phyloP scores from a whole-genome alignment of 257 asterid species.

The Solanum rostratum region DNA sequence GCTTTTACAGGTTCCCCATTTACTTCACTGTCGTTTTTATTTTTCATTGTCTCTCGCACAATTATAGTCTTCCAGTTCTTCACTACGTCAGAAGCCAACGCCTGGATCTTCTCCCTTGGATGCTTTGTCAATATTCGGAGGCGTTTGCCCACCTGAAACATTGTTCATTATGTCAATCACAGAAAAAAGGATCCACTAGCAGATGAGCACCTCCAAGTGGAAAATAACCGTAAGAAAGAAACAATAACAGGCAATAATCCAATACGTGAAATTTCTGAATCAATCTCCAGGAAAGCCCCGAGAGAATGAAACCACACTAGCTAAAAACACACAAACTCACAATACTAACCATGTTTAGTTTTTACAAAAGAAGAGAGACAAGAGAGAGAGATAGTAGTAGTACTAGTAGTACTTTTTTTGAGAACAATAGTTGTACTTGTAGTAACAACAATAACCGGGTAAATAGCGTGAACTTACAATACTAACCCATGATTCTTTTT shows the following conservation, averaged over 20 bases:
- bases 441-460: background rate
- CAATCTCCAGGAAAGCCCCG: background rate
- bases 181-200: background rate
- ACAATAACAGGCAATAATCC: background rate
- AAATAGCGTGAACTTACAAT: background rate
- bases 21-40: conserved; percentile 29
- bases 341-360: background rate
- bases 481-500: background rate
- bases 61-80: conserved; percentile 74
- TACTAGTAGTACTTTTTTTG: background rate
- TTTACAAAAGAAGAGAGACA: background rate
- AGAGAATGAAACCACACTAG: background rate
- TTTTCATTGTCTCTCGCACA: conserved; percentile 54
- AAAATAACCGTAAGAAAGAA: background rate
- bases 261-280: background rate
- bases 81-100: conserved; percentile 69
- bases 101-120: conserved; percentile 59
- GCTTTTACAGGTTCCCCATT: conserved; percentile 26
- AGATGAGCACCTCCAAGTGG: background rate
- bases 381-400: background rate
- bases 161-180: background rate
- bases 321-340: background rate
- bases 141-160: conserved; percentile 74
- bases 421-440: too few species aligned
- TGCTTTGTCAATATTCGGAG: conserved; percentile 85